Evolutionary conservation across 2,329 filamentous ascomycete species (phyloP), one percentile per base, ranked within the genome.

Genomic region (Botrytis fragariae): DNA sequence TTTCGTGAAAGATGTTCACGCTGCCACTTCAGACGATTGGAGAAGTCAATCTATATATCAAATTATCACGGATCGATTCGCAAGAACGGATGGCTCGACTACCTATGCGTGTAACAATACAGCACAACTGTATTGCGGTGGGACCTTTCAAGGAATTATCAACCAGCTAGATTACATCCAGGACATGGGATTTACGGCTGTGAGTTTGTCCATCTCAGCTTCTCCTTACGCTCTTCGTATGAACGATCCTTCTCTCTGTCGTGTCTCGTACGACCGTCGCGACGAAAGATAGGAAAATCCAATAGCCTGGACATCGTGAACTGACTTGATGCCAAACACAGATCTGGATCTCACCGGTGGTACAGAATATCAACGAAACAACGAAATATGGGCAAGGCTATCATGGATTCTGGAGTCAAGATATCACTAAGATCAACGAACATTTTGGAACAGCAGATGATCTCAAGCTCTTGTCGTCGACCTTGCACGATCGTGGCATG

Each of bases 371-470:
- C 9, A 78, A 81, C 14, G 78, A 82, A 37, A 76, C 74, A 32
- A 84, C 82, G 2, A 75, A 72, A 45, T 81, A 82, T 71, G 84
- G 84, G 32, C 76, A 82, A 71, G 81, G 81, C 29, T 85, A 83
- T 72, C 83, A 84, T 72, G 84, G 83, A 20, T 85, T 84, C 75
- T 84, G 84, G 84, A 81, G 83, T 61, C 80, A 84, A 72, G 80
- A 85, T 73, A 76, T 85, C 42, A 84, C 86, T 73, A 75, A 81
- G 22, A 80, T 92, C 72, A 91, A 92, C 77, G 75, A 84, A 3
- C 84, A 88, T 73, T 89, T 88, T 74, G 90, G 91, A 44, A 87
- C 87, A 0, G 84, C 84, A 7, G 83, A 86, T 22, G 90, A 92
- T 76, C 83, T 92, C 72, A 85, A 86, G 75, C 84, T 83, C 7